These are phyloP conservation scores for Ampelocalamus luodianensis DNA, from an alignment of 176 grass and related monocot species.

Conservation along the genomic window DNA sequence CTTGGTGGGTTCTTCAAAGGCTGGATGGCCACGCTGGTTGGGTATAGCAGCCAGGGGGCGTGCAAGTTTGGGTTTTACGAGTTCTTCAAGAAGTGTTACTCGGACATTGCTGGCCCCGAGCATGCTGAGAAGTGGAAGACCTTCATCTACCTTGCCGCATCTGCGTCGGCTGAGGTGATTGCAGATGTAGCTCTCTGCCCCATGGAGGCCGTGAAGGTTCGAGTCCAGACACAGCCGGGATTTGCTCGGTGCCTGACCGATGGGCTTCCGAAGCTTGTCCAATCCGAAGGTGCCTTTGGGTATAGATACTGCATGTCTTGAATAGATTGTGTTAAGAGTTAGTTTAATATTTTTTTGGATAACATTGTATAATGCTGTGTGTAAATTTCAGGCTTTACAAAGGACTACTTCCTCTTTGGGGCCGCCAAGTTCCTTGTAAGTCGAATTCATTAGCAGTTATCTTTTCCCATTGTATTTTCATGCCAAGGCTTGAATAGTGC, in stretches of 20 bases:
- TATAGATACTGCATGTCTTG: slow-evolving; percentile 49
- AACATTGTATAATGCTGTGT: slow-evolving; percentile 30
- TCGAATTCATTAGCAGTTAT: slow-evolving; percentile 24
- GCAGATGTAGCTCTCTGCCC: slow-evolving; percentile 86
- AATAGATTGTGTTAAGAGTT: slow-evolving; percentile 16
- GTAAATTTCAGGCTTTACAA: slow-evolving; percentile 84
- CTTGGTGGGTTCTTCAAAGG: slow-evolving; percentile 78
- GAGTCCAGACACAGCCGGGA: slow-evolving; percentile 76
- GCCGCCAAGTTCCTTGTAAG: slow-evolving; percentile 96
- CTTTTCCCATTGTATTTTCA: slow-evolving; percentile 17
- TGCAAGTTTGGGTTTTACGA: slow-evolving; percentile 97
- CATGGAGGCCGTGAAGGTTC: slow-evolving; percentile 91
- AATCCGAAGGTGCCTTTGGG: slow-evolving; percentile 84
- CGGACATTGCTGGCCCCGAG: slow-evolving; percentile 63
- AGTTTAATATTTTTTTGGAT: slow-evolving; percentile 24
- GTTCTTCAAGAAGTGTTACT: slow-evolving; percentile 84
- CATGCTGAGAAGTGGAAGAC: slow-evolving; percentile 59
- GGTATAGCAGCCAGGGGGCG: slow-evolving; percentile 81
- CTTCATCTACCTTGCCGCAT: slow-evolving; percentile 68
- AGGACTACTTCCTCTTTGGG: slow-evolving; percentile 87
- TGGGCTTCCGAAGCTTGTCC: slow-evolving; percentile 75
- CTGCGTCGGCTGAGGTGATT: slow-evolving; percentile 81
- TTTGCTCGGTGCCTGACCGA: slow-evolving; percentile 73
- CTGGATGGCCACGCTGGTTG: slow-evolving; percentile 84
- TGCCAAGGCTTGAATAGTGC: slow-evolving; percentile 5